Conservation (phyloP, 345 rosid genomes). For the Brassica nigra region DNA sequence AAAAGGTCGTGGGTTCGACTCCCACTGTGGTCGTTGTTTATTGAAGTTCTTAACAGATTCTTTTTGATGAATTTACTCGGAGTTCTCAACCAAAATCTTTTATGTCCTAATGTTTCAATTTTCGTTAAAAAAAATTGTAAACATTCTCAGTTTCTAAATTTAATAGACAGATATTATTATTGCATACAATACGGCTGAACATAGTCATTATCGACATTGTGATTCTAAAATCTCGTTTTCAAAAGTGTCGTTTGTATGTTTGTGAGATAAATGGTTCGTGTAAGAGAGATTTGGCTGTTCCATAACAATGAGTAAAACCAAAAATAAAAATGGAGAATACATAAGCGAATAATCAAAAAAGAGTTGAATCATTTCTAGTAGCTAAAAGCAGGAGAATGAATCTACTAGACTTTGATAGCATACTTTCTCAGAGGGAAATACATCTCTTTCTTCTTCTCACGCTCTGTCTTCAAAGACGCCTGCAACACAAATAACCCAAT, state of each 20-base stretch:
- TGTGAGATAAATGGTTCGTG: neutral
- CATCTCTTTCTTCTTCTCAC: neutral
- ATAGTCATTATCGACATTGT: neutral
- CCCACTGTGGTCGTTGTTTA: conserved; percentile 72
- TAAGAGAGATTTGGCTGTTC: neutral
- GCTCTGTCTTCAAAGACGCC: neutral
- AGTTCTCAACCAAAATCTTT: neutral
- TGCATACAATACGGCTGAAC: too few relatives aligned
- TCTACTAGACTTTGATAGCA: neutral
- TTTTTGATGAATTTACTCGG: neutral
- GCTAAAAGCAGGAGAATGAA: neutral
- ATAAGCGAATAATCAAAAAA: neutral
- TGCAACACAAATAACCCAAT: neutral
- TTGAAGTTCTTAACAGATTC: neutral
- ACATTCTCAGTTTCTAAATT: neutral
- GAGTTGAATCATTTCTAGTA: neutral
- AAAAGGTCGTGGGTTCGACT: conserved; percentile 86
- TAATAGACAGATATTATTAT: neutral
- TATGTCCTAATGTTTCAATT: neutral
- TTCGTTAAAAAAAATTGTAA: neutral
- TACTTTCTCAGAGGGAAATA: neutral
- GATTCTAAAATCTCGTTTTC: neutral
- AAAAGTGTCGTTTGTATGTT: neutral
- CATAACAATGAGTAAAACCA: neutral
- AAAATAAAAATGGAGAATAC: neutral